Evolutionary conservation across 1,284 basidiomycete genomes (phyloP), one percentile per base, ranked within the genome.

Genomic region (Ceraceosorus guamensis): DNA sequence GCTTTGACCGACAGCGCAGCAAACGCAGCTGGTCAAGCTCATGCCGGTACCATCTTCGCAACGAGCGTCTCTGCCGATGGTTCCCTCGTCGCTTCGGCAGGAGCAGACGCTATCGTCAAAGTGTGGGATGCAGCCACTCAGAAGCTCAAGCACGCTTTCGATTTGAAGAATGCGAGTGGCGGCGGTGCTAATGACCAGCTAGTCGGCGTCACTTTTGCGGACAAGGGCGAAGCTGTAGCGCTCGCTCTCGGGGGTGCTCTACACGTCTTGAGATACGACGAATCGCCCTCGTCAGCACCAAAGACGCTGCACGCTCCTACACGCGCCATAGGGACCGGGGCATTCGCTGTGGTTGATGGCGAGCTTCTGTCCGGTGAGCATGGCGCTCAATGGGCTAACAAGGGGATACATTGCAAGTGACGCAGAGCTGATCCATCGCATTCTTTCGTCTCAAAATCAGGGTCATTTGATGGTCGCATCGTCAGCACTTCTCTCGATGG

Each of bases 181-280:
- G 52, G 48, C 14, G 18, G 34, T 6, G 61, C 59, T 14, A 64
- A 69, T 32, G 61, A 77, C 63, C 93, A 97, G 79, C 85, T 92
- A 49, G 93, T 93, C 41, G 88, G 88, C 64, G 83, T 85, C 14
- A 95, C 87, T 84, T 86, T 83, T 59, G 83, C 82, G 47, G 82
- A 84, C 44, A 81, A 82, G 49, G 83, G 84, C 54, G 48, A 63
- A 5, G 83, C 96, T 55, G 85, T 91, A 37, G 92, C 91, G 3
- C 80, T 97, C 43, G 90, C 89, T 2, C 80, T 95, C 67, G 84
- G 84, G 0, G 92, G 93, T 14, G 83, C 84, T 54, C 80, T 99
- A 53, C 91, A 88, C 70, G 74, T 95, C 67, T 77, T 4, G 67
- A 56, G 33, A 18, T 55, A 6, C 11, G 34, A 30, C 32, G 48